A percentile compares a stretch with the other conserved stretches of the same genome.
phyloP scores from a whole-genome alignment of 495 filamentous ascomycete genomes.

The Neurospora africana region DNA sequence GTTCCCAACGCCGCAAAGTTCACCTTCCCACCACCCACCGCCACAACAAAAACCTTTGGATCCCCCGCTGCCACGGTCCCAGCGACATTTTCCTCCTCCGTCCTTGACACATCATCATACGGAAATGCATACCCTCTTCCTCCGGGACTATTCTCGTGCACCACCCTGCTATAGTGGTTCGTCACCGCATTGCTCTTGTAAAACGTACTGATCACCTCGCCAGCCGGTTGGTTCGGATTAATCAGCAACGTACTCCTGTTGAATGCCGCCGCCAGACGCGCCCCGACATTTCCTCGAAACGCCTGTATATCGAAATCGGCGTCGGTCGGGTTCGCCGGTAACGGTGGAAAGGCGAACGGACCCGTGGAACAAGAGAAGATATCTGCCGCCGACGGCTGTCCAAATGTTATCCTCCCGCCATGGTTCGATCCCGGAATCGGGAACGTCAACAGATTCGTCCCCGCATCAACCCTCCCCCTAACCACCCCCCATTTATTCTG shows the following conservation, averaged over 20 bases:
- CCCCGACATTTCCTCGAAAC: slow-evolving; percentile 40
- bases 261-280: slow-evolving; percentile 57
- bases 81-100: slow-evolving; percentile 44
- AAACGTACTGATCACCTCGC: slow-evolving; percentile 34
- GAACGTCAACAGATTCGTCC: slow-evolving; percentile 40
- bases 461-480: slow-evolving; percentile 34
- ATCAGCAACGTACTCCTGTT: slow-evolving; percentile 54
- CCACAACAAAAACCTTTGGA: slow-evolving; percentile 49
- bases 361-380: slow-evolving; percentile 67
- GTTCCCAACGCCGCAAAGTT: not conserved
- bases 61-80: slow-evolving; percentile 50
- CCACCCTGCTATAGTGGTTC: slow-evolving; percentile 62
- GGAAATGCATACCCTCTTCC: slow-evolving; percentile 65
- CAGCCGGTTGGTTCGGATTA: slow-evolving; percentile 39
- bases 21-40: slow-evolving; percentile 43
- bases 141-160: slow-evolving; percentile 53
- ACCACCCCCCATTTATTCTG: slow-evolving; percentile 42
- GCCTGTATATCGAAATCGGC: slow-evolving; percentile 2
- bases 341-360: slow-evolving; percentile 39
- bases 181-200: slow-evolving; percentile 44
- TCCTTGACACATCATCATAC: slow-evolving; percentile 63
- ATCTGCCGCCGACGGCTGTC: slow-evolving; percentile 47
- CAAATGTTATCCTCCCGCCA: slow-evolving; percentile 27
- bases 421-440: slow-evolving; percentile 20
- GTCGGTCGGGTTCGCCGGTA: slow-evolving; percentile 27